Percentiles rank a stretch among this genome's conserved stretches.
Conservation (phyloP, 805 yeast species). For the Candida orba region DNA sequence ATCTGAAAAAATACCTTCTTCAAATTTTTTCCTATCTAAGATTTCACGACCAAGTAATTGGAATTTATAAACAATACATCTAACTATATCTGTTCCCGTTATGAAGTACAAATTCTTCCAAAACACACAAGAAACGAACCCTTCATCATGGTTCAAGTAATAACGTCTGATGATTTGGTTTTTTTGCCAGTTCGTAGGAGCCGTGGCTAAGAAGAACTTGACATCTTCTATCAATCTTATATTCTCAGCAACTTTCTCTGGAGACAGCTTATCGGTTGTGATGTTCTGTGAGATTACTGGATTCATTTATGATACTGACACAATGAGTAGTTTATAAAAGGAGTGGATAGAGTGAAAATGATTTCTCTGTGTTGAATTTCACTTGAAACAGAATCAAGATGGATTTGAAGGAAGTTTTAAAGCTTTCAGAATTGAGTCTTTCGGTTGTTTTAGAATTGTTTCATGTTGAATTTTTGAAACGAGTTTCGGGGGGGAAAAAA, state of each 20-base stretch:
- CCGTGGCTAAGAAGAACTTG: slow-evolving; percentile 82
- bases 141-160: slow-evolving; percentile 80
- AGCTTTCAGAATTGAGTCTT: too few species aligned
- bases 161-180: slow-evolving; percentile 83
- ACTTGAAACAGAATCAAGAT: too few species aligned
- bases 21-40: slow-evolving; percentile 85
- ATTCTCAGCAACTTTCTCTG: slow-evolving; percentile 21
- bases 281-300: too few species aligned
- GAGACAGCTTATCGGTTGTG: too few species aligned
- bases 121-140: slow-evolving; percentile 84
- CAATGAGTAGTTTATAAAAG: too few species aligned
- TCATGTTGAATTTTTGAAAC: too few species aligned
- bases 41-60: slow-evolving; percentile 85
- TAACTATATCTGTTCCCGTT: slow-evolving; percentile 94
- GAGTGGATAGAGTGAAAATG: too few species aligned
- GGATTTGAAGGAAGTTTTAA: too few species aligned
- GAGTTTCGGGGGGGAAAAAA: too few species aligned
- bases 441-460: too few species aligned
- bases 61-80: slow-evolving; percentile 83
- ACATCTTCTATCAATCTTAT: slow-evolving; percentile 64
- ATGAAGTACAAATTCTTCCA: slow-evolving; percentile 88
- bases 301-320: too few species aligned
- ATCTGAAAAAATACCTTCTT: slow-evolving; percentile 93
- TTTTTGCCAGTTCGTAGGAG: slow-evolving; percentile 91
- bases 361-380: too few species aligned